Evolutionary conservation across 257 asterid genomes (phyloP).

Genomic region (Nicotiana tabacum): DNA sequence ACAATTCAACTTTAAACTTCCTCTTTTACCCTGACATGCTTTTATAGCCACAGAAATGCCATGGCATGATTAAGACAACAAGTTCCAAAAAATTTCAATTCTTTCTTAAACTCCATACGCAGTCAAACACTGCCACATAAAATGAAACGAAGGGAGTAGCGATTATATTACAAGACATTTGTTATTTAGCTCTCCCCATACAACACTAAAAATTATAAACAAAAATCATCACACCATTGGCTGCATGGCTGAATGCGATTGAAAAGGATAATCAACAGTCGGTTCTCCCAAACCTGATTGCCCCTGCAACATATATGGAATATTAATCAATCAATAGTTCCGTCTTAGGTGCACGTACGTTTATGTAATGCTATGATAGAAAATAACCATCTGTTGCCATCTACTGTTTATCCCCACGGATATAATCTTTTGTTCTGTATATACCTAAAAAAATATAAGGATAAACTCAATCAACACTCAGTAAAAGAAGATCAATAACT

Average conservation of each 20-base stretch:
- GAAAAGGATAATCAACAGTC: conserved; percentile 20
- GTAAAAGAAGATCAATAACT: neutral
- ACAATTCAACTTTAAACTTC: neutral
- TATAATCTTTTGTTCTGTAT: conserved; percentile 19
- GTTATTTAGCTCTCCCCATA: neutral
- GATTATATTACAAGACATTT: neutral
- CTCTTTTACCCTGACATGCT: neutral
- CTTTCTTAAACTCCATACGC: too few relatives aligned
- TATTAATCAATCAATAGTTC: neutral
- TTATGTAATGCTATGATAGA: conserved; percentile 9
- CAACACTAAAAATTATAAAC: neutral
- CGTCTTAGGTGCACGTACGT: conserved; percentile 2
- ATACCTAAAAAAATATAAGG: conserved; percentile 18
- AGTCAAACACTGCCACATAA: neutral
- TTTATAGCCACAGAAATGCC: neutral
- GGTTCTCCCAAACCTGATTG: conserved; percentile 18
- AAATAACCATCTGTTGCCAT: conserved; percentile 27
- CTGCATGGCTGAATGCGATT: conserved; percentile 16
- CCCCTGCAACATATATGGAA: conserved; percentile 26
- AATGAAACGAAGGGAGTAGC: neutral
- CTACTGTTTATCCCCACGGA: conserved; percentile 12
- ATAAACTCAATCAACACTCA: neutral
- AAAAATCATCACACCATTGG: conserved; percentile 18
- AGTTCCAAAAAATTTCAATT: too few relatives aligned
- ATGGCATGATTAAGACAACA: neutral